These are phyloP conservation scores for Cornus suecica DNA, from an alignment of 148 eudicot species.

Conservation along the genomic window DNA sequence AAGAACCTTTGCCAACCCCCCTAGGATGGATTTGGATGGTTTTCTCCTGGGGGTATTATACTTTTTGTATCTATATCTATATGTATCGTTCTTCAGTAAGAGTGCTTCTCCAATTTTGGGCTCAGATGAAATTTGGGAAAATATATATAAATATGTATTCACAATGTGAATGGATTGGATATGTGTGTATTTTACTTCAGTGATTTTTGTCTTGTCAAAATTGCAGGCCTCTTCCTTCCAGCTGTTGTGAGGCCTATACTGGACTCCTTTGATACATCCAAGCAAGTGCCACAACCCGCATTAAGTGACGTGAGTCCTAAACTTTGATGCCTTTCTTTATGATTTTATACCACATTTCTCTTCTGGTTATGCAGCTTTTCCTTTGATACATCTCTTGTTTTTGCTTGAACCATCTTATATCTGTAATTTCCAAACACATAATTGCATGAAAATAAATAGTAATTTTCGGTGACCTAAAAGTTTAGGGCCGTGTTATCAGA, in stretches of 20 bases:
- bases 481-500: not conserved
- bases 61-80: no score
- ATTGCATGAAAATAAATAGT: not conserved
- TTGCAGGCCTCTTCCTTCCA: slow-evolving; percentile 91
- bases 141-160: not conserved
- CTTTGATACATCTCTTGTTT: not conserved
- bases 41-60: no score
- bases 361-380: not conserved
- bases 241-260: slow-evolving; percentile 98
- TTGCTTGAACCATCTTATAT: not conserved
- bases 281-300: slow-evolving; percentile 72
- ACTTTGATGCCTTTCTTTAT: not conserved
- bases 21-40: not conserved
- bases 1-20: no score
- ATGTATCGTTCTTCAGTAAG: not conserved
- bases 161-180: not conserved
- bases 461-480: not conserved
- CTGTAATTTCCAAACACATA: not conserved
- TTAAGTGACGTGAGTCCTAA: slow-evolving; percentile 73
- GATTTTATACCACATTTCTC: not conserved
- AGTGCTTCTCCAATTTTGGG: not conserved
- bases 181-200: not conserved
- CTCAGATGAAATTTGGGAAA: no score
- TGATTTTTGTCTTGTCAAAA: slow-evolving; percentile 14
- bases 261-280: slow-evolving; percentile 72